Evolutionary conservation across 192 early-diverging fungal genomes (phyloP).

Genomic region (Coemansia reversa): DNA sequence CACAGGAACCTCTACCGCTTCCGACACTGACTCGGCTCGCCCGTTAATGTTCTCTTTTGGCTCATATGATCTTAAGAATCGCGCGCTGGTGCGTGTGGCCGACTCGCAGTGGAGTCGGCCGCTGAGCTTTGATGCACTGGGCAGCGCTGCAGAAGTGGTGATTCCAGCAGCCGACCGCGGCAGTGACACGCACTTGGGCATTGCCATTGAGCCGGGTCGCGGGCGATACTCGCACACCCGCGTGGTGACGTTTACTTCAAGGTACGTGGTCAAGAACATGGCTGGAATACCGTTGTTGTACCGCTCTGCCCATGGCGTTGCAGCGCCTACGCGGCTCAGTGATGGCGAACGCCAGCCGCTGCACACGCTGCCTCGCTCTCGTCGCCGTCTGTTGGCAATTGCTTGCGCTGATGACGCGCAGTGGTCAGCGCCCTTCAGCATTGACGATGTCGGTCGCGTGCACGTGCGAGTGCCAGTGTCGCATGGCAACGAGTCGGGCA

Average conservation of each 20-base stretch:
- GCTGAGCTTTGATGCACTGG: constrained; percentile 94
- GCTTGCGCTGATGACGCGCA: constrained; percentile 63
- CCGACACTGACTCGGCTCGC: background rate
- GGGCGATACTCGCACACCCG: constrained; percentile 86
- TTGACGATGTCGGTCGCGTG: constrained; percentile 82
- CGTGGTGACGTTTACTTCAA: constrained; percentile 84
- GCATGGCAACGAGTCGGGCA: constrained; percentile 43
- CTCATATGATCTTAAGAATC: constrained; percentile 77
- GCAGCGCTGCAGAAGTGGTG: constrained; percentile 75
- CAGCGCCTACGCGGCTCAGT: constrained; percentile 47
- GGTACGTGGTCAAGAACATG: constrained; percentile 88
- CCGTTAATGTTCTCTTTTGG: constrained; percentile 93
- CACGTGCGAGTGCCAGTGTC: constrained; percentile 71
- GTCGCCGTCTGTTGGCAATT: constrained; percentile 67
- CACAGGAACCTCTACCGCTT: background rate
- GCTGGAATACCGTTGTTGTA: constrained; percentile 69
- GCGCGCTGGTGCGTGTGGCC: constrained; percentile 71
- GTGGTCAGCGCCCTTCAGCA: constrained; percentile 86
- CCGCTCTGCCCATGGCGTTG: constrained; percentile 65
- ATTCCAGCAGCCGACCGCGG: constrained; percentile 57
- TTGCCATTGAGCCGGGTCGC: constrained; percentile 81
- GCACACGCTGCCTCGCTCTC: constrained; percentile 63
- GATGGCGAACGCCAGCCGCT: constrained; percentile 63
- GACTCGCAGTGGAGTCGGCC: constrained; percentile 84
- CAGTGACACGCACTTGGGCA: constrained; percentile 75